Evolutionary conservation across 2,329 filamentous ascomycete genomes (phyloP).

Genomic region (Aspergillus hortae): DNA sequence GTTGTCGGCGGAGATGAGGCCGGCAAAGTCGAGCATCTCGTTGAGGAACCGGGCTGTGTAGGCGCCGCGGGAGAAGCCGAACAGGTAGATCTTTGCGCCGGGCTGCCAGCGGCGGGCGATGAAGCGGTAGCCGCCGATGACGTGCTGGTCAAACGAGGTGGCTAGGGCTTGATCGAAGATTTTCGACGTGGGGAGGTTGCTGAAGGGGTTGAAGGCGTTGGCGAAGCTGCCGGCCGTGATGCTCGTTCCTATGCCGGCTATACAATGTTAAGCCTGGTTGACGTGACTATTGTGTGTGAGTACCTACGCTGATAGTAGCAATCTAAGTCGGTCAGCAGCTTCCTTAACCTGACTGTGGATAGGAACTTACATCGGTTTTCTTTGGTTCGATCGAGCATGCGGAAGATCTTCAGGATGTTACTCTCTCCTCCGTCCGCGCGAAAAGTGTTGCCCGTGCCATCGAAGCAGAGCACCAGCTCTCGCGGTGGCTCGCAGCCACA

Average conservation of each 20-base stretch:
- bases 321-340: conserved; percentile 3
- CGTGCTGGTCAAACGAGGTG: conserved; percentile 17
- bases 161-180: conserved; percentile 13
- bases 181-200: conserved; percentile 6
- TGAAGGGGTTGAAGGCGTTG: conserved; percentile 11
- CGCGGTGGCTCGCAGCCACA: background rate
- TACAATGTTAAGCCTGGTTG: background rate
- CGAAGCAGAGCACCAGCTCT: conserved; percentile 35
- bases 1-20: conserved; percentile 17
- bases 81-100: conserved; percentile 18
- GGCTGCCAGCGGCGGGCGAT: conserved; percentile 15
- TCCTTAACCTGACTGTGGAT: background rate
- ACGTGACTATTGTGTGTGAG: background rate
- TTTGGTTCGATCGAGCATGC: conserved; percentile 34
- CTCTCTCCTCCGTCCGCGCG: conserved; percentile 37
- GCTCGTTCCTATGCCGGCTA: conserved; percentile 19
- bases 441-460: conserved; percentile 42
- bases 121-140: conserved; percentile 19
- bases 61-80: conserved; percentile 23
- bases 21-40: conserved; percentile 20
- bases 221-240: conserved; percentile 10
- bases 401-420: conserved; percentile 42
- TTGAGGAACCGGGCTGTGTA: conserved; percentile 23
- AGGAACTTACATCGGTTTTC: conserved; percentile 14
- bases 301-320: conserved; percentile 21